Evolutionary conservation across 148 eudicot genomes (phyloP).

Genomic region (Rhododendron kiyosumense): DNA sequence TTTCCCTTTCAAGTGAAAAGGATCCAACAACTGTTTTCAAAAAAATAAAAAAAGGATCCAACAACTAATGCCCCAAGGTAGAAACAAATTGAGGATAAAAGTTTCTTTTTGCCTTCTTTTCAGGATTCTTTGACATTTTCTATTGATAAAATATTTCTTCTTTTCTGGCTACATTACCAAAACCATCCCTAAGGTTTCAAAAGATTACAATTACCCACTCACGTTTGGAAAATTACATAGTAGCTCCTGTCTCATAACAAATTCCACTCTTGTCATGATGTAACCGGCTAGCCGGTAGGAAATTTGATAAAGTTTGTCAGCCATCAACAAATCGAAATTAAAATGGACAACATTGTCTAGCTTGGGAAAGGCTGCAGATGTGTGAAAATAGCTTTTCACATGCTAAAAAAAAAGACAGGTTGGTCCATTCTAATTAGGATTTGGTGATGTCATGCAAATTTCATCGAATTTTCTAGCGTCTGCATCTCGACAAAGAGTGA

Average conservation of each 20-base stretch:
- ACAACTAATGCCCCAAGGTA: conserved; percentile 5
- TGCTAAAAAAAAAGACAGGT: not conserved
- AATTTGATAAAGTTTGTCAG: too few relatives aligned
- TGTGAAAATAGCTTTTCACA: not conserved
- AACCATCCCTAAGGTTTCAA: not conserved
- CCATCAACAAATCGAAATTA: not conserved
- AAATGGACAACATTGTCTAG: not conserved
- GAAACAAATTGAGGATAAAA: conserved; percentile 8
- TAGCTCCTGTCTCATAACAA: not conserved
- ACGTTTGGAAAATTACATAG: not conserved
- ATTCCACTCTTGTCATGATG: too few relatives aligned
- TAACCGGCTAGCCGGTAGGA: not conserved
- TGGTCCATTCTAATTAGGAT: not conserved
- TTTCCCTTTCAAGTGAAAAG: conserved; percentile 8
- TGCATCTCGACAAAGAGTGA: not conserved
- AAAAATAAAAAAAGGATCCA: not conserved
- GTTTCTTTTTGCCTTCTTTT: not conserved
- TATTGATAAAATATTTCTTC: not conserved
- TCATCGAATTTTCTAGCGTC: not conserved
- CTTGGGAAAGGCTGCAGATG: not conserved
- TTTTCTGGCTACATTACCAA: not conserved
- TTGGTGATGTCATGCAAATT: not conserved
- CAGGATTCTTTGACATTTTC: not conserved
- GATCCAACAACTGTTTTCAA: too few relatives aligned
- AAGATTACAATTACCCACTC: not conserved